These are phyloP conservation scores for Deakozyma indianensis DNA, from an alignment of 805 yeast genomes.

Conservation along the genomic window DNA sequence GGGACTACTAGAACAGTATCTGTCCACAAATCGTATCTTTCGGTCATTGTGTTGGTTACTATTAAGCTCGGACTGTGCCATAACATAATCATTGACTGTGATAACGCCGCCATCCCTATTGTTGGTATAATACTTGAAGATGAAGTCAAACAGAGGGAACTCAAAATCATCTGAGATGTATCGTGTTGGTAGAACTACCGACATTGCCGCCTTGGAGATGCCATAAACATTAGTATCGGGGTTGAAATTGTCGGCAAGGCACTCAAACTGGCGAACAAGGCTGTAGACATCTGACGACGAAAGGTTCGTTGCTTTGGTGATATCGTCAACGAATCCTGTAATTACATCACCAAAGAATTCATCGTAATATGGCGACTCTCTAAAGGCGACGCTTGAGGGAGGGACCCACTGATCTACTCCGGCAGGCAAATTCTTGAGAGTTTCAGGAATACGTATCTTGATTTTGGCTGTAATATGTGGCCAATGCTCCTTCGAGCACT, in stretches of 20 bases:
- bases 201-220: background rate
- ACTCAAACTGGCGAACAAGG: background rate
- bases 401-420: background rate
- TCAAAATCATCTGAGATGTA: background rate
- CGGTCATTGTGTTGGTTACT: background rate
- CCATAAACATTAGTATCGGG: background rate
- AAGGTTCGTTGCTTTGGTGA: background rate
- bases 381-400: background rate
- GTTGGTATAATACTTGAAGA: background rate
- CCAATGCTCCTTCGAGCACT: slow-evolving; percentile 1
- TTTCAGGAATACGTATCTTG: background rate
- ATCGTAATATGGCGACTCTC: background rate
- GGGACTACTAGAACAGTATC: background rate
- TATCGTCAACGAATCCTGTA: background rate
- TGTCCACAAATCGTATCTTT: background rate
- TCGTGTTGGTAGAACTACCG: background rate
- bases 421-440: background rate
- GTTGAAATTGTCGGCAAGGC: background rate
- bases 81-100: background rate
- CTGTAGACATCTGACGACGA: background rate
- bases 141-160: background rate
- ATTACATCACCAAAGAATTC: background rate
- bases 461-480: background rate
- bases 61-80: background rate
- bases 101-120: background rate